Percentiles rank a stretch among this genome's conserved stretches.
These are phyloP conservation scores for Hydnomerulius pinastri DNA, from an alignment of 768 basidiomycete genomes.

Conservation along the genomic window DNA sequence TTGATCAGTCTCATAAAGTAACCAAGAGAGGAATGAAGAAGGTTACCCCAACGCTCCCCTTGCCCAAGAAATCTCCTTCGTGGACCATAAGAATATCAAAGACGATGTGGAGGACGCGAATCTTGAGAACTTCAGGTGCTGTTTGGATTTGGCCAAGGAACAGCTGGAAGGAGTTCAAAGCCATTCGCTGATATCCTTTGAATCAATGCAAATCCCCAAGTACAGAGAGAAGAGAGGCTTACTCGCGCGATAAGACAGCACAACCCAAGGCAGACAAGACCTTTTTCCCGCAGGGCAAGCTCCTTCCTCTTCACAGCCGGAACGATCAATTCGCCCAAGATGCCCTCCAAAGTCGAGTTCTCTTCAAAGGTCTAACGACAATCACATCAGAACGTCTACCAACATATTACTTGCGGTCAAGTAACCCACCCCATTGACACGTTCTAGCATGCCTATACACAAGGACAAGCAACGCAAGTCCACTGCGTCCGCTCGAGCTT, in stretches of 20 bases:
- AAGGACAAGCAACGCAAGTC: slow-evolving; percentile 77
- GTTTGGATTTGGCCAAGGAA: slow-evolving; percentile 76
- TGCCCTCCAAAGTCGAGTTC: slow-evolving; percentile 69
- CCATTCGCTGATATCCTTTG: slow-evolving; percentile 25
- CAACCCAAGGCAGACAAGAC: slow-evolving; percentile 67
- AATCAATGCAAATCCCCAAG: too few relatives aligned
- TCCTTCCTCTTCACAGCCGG: slow-evolving; percentile 91
- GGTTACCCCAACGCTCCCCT: slow-evolving; percentile 39
- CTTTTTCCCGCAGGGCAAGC: slow-evolving; percentile 61
- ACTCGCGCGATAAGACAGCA: slow-evolving; percentile 73
- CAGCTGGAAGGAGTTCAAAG: slow-evolving; percentile 65
- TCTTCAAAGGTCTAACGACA: slow-evolving; percentile 54
- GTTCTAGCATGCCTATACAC: slow-evolving; percentile 82
- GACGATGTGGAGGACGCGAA: slow-evolving; percentile 72
- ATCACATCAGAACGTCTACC: background rate
- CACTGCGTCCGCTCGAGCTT: slow-evolving; percentile 55
- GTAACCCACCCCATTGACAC: slow-evolving; percentile 74
- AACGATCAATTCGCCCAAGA: slow-evolving; percentile 80
- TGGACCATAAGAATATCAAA: slow-evolving; percentile 90
- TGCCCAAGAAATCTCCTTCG: slow-evolving; percentile 61
- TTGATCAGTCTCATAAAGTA: background rate
- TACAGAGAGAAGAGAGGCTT: background rate
- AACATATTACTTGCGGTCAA: background rate
- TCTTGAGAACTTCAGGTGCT: slow-evolving; percentile 64
- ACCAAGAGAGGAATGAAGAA: background rate